These are phyloP conservation scores for Gossypium sturtianum DNA, from an alignment of 345 rosid species.

Conservation along the genomic window DNA sequence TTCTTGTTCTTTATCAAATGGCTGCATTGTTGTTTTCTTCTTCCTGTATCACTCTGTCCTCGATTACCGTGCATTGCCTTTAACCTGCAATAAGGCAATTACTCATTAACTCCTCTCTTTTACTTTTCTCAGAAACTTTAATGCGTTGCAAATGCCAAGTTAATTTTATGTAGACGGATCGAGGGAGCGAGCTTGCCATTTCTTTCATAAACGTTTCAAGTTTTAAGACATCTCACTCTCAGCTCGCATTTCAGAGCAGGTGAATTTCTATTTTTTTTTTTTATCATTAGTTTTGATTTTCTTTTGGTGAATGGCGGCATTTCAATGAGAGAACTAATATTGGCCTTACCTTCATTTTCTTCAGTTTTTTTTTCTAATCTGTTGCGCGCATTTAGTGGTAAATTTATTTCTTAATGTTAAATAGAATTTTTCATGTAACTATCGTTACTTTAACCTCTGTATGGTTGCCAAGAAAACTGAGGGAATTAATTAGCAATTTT, in stretches of 20 bases:
- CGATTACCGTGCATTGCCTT: conserved; percentile 23
- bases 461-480: conserved; percentile 2
- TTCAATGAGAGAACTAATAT: background rate
- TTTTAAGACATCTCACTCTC: background rate
- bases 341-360: background rate
- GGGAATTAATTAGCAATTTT: background rate
- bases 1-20: background rate
- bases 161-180: background rate
- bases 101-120: background rate
- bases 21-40: conserved; percentile 10
- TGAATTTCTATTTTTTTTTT: background rate
- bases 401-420: background rate
- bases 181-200: background rate
- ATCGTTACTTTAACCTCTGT: conserved; percentile 1
- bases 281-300: background rate
- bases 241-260: background rate
- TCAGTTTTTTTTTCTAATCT: background rate
- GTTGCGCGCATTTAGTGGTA: background rate
- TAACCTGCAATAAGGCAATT: background rate
- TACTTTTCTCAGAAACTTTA: conserved; percentile 11
- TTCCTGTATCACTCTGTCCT: conserved; percentile 1
- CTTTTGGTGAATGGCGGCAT: background rate
- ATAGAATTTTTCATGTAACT: background rate
- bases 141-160: conserved; percentile 10
- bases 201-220: background rate